These are phyloP conservation scores for Cetradonia linearis DNA, from an alignment of 495 filamentous ascomycete genomes.

Conservation along the genomic window DNA sequence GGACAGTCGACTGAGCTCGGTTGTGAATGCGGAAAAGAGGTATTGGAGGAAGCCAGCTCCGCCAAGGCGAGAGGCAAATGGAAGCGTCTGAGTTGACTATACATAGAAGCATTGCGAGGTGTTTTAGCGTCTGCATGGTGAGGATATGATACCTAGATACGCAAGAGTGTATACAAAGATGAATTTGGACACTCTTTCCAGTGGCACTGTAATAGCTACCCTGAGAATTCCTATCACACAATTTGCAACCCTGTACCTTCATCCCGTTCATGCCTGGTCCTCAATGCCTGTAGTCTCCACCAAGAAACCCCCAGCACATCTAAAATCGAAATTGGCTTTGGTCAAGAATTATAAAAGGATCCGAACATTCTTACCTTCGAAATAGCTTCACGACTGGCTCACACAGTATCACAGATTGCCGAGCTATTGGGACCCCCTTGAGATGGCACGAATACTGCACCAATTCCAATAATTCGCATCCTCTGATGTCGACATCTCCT, in stretches of 20 bases:
- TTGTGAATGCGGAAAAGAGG: slow-evolving; percentile 24
- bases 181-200: neutral
- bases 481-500: slow-evolving; percentile 46
- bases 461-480: slow-evolving; percentile 67
- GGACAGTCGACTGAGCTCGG: slow-evolving; percentile 19
- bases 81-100: neutral
- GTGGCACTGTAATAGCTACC: neutral
- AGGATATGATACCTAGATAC: slow-evolving; percentile 22
- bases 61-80: neutral
- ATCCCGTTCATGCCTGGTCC: neutral
- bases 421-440: slow-evolving; percentile 38
- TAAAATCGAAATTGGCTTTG: slow-evolving; percentile 29
- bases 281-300: slow-evolving; percentile 59
- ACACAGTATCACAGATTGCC: slow-evolving; percentile 52
- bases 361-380: slow-evolving; percentile 49
- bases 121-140: slow-evolving; percentile 10
- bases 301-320: slow-evolving; percentile 63
- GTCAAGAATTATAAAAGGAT: neutral
- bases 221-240: neutral
- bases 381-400: slow-evolving; percentile 68
- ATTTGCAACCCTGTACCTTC: neutral
- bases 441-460: slow-evolving; percentile 74
- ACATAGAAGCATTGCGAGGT: slow-evolving; percentile 16
- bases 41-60: slow-evolving; percentile 23
- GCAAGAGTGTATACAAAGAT: neutral